Conservation (phyloP, 1,139 yeast genomes). For the Geotrichum reessii region DNA sequence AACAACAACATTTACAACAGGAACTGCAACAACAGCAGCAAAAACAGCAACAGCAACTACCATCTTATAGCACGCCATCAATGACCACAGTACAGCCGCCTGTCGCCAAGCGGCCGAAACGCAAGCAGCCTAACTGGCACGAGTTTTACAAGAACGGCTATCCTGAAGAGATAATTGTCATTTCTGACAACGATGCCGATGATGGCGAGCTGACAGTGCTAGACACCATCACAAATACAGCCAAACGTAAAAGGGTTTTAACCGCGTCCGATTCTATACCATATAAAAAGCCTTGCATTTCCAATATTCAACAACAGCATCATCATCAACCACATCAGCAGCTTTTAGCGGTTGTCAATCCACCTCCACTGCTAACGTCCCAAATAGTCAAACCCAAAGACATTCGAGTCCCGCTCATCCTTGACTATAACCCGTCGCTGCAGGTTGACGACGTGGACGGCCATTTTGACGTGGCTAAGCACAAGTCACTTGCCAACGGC, state of each 20-base stretch:
- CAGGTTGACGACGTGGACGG: conserved; percentile 26
- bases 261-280: conserved; percentile 25
- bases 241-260: not conserved
- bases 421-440: conserved; percentile 22
- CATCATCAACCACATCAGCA: not conserved
- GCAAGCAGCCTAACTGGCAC: conserved; percentile 27
- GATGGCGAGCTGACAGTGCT: conserved; percentile 13
- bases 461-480: conserved; percentile 18
- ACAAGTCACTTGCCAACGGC: conserved; percentile 35
- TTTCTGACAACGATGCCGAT: conserved; percentile 29
- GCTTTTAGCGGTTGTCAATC: not conserved
- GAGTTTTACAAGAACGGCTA: conserved; percentile 33
- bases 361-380: not conserved
- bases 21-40: not conserved
- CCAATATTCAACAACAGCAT: not conserved
- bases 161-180: conserved; percentile 35
- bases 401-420: conserved; percentile 7
- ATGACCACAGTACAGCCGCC: not conserved
- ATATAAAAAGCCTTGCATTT: not conserved
- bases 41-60: not conserved
- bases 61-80: not conserved
- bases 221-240: not conserved
- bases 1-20: not conserved
- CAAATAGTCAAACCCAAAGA: conserved; percentile 16
- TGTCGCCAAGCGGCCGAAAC: not conserved